Evolutionary conservation across 805 yeast genomes (phyloP).

Genomic region (Saturnispora diversa): DNA sequence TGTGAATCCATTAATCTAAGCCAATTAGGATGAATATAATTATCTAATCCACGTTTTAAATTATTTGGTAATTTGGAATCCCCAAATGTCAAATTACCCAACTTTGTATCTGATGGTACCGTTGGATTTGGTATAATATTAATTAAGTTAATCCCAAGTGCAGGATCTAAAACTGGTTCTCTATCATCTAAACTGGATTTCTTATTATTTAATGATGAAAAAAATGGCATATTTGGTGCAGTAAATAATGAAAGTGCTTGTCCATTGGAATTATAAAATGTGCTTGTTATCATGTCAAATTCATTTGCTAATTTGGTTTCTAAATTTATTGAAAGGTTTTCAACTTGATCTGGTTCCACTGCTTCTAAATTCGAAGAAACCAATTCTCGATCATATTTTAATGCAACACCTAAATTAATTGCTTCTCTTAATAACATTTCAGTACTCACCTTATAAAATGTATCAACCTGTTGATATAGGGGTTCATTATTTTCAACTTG

Average conservation of each 20-base stretch:
- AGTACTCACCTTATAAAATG: constrained; percentile 51
- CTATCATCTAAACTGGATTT: constrained; percentile 73
- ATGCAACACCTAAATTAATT: constrained; percentile 33
- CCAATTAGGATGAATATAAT: constrained; percentile 56
- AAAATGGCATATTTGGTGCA: constrained; percentile 64
- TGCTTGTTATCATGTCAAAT: constrained; percentile 49
- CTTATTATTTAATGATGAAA: constrained; percentile 56
- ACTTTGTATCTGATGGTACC: constrained; percentile 31
- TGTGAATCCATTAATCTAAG: constrained; percentile 53
- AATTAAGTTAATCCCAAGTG: constrained; percentile 47
- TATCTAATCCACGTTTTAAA: constrained; percentile 33
- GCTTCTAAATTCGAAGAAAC: constrained; percentile 17
- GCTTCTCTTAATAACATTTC: constrained; percentile 60
- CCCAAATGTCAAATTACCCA: constrained; percentile 39
- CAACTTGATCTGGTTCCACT: constrained; percentile 26
- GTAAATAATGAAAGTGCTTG: constrained; percentile 59
- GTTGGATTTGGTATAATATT: constrained; percentile 53
- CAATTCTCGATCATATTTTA: constrained; percentile 17
- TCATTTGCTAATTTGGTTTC: constrained; percentile 45
- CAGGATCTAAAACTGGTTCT: constrained; percentile 54
- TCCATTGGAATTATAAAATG: constrained; percentile 44
- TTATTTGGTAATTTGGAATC: constrained; percentile 15
- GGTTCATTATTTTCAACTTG: constrained; percentile 41
- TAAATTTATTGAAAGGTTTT: constrained; percentile 19
- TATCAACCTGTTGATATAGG: constrained; percentile 47